Evolutionary conservation across 2,329 filamentous ascomycete genomes (phyloP), one percentile per base, ranked within the genome.

Genomic region (Cadophora sp.): DNA sequence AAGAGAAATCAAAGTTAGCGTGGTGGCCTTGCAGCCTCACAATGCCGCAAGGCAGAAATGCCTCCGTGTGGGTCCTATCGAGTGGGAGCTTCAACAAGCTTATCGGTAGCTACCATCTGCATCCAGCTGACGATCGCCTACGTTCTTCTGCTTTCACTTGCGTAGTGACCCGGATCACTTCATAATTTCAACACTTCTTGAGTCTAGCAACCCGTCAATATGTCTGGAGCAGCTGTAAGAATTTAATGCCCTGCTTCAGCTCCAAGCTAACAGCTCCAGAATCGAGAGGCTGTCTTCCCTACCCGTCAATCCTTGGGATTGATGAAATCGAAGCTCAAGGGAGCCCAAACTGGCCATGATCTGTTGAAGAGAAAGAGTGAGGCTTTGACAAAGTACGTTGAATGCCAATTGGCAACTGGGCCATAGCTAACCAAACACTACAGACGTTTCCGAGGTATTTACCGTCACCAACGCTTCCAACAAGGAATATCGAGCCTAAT

Each of bases 321-420:
- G 78, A 99, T 99, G 95, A 98, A 98, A 83, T 89, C 91, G 73
- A 99, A 99, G 85, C 89, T 99, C 78, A 98, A 98, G 85, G 95
- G 92, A 70, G 92, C 92, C 65, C 91, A 95, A 80, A 93, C 89
- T 55, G 96, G 96, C 59, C 95, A 99, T 83, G 97, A 92, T 80
- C 84, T 99, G 78, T 84, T 99, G 71, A 99, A 99, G 85, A 87
- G 96, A 77, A 99, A 99, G 85, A 97, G 94, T 80, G 96, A 99
- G 82, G 96, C 96, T 74, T 84, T 99, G 70, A 99, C 96, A 72
- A 99, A 99, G 93, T 96, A 85, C 64, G 86, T 79, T 24, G 55
- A 45, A 70, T 30, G 60, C 62, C 47, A 65, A 45, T 20, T 45
- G 45, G 45, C 6, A 33, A 39, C 7, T 48, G 39, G 22, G 30